Evolutionary conservation across 1,139 yeast genomes (phyloP).

Genomic region (Suhomyces bribrorum): DNA sequence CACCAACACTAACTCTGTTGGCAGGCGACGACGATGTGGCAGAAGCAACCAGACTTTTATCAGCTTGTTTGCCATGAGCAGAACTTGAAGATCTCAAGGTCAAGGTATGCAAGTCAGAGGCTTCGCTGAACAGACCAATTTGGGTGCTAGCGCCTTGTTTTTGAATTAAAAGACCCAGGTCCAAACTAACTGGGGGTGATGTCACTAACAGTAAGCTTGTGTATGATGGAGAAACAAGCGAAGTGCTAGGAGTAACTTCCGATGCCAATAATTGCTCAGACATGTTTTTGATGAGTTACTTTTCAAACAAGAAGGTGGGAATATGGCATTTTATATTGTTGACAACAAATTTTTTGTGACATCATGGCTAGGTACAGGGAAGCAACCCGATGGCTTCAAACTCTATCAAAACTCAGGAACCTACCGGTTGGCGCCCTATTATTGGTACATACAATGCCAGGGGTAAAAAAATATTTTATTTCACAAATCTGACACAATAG

Average conservation of each 20-base stretch:
- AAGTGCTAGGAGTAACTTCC: constrained; percentile 7
- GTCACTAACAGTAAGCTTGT: constrained; percentile 14
- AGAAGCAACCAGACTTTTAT: constrained; percentile 9
- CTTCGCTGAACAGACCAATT: constrained; percentile 12
- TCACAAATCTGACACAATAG: constrained; percentile 1
- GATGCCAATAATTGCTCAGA: constrained; percentile 15
- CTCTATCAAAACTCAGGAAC: constrained; percentile 13
- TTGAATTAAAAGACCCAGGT: constrained; percentile 9
- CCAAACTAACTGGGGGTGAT: constrained; percentile 1
- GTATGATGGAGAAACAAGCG: constrained; percentile 12
- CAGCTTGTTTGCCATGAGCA: constrained; percentile 9
- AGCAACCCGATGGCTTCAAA: constrained; percentile 5
- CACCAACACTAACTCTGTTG: constrained; percentile 2
- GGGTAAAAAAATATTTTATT: constrained; percentile 5
- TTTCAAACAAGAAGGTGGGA: neutral
- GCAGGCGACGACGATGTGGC: constrained; percentile 11
- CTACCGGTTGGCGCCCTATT: constrained; percentile 2
- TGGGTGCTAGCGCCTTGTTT: constrained; percentile 13
- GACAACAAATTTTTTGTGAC: constrained; percentile 1
- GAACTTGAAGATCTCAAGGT: constrained; percentile 9
- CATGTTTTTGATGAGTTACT: constrained; percentile 7
- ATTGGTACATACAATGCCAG: constrained; percentile 10
- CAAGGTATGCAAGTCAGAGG: constrained; percentile 15
- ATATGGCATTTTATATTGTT: constrained; percentile 3
- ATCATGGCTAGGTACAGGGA: constrained; percentile 1